phyloP scores from a whole-genome alignment of 352 stramenopile genomes.

The Pythium chondricola region DNA sequence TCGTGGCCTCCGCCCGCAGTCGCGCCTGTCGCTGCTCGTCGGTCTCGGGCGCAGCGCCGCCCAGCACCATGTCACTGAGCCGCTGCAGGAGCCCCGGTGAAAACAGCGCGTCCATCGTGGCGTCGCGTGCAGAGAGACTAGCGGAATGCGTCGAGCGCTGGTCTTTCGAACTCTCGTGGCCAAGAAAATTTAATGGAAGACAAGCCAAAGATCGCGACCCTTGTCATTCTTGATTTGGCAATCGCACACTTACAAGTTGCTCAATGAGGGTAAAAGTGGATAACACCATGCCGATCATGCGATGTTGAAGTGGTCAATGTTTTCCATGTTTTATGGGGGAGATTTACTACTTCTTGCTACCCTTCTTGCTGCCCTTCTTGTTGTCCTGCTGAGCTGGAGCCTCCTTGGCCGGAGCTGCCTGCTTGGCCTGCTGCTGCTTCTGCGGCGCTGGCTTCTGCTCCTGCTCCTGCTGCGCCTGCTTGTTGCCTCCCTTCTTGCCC shows the following conservation, averaged over 20 bases:
- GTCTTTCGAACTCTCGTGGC: no score
- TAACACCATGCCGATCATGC: not conserved
- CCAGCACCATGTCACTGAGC: slow-evolving; percentile 24
- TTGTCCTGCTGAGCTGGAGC: not conserved
- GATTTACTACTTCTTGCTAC: not conserved
- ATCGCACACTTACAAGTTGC: not conserved
- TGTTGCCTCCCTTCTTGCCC: slow-evolving; percentile 2
- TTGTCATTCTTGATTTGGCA: slow-evolving; percentile 8
- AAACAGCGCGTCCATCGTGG: slow-evolving; percentile 52
- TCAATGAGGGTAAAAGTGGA: not conserved
- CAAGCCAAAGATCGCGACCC: slow-evolving; percentile 19
- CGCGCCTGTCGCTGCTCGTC: slow-evolving; percentile 41
- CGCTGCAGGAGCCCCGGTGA: slow-evolving; percentile 27
- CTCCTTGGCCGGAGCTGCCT: not conserved
- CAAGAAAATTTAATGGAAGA: no score
- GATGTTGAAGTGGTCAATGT: not conserved
- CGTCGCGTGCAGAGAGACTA: not conserved
- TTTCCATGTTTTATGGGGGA: not conserved
- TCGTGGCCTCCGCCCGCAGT: slow-evolving; percentile 44
- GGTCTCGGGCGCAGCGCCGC: slow-evolving; percentile 37
- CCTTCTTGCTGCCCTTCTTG: slow-evolving; percentile 9
- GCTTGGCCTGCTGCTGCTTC: not conserved
- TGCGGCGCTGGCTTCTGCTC: slow-evolving; percentile 4
- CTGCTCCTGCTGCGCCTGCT: slow-evolving; percentile 8
- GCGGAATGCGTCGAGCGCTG: not conserved